A percentile compares a stretch with the other conserved stretches of the same genome.
These are phyloP conservation scores for Dothideomycetes sp. DNA, from an alignment of 2,329 filamentous ascomycete genomes.

Conservation along the genomic window DNA sequence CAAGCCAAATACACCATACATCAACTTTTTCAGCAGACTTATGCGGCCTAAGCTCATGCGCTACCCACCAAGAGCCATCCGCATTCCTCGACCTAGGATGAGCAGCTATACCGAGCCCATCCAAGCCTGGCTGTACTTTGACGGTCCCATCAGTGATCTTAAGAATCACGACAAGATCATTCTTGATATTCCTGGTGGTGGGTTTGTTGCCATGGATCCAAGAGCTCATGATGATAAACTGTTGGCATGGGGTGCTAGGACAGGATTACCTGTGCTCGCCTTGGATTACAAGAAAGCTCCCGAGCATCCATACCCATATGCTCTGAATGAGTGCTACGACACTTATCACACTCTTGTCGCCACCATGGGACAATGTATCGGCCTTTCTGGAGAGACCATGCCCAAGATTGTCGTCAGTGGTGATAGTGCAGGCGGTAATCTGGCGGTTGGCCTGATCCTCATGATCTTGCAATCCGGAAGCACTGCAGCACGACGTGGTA, in stretches of 20 bases:
- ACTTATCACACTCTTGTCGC: conserved; percentile 67
- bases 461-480: conserved; percentile 66
- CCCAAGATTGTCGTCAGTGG: conserved; percentile 67
- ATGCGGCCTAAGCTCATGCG: conserved; percentile 59
- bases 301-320: conserved; percentile 76
- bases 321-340: conserved; percentile 79
- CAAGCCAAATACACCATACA: conserved; percentile 81
- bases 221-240: conserved; percentile 89
- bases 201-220: conserved; percentile 96
- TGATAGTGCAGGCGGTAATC: conserved; percentile 74
- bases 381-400: conserved; percentile 55
- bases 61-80: conserved; percentile 71
- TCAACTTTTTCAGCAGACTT: conserved; percentile 62
- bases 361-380: conserved; percentile 65
- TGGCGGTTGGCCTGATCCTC: conserved; percentile 69
- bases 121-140: conserved; percentile 85
- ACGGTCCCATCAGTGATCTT: conserved; percentile 72
- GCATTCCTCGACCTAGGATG: conserved; percentile 69
- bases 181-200: conserved; percentile 84
- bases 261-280: conserved; percentile 79
- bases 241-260: conserved; percentile 82
- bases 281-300: conserved; percentile 85
- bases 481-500: conserved; percentile 44
- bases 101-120: conserved; percentile 80
- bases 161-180: conserved; percentile 69